Evolutionary conservation across 768 basidiomycete species (phyloP).

Genomic region (Xanthoconium purpureum): DNA sequence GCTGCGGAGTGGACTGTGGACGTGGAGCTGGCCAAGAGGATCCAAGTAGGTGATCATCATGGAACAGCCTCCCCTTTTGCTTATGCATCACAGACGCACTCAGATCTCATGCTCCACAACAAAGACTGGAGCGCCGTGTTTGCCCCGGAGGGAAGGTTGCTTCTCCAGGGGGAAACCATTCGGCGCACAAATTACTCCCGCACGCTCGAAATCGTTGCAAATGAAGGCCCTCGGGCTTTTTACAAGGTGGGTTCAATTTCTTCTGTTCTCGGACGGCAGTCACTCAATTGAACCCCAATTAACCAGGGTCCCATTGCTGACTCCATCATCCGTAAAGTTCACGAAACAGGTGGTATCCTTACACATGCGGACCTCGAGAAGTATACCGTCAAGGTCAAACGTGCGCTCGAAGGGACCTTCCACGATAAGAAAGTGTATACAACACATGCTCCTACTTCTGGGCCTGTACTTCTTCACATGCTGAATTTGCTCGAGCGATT

Average conservation of each 20-base stretch:
- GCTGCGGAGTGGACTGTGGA: conserved; percentile 81
- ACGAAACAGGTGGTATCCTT: conserved; percentile 74
- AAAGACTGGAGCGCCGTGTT: conserved; percentile 84
- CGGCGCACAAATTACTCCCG: conserved; percentile 69
- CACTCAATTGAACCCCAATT: conserved; percentile 13
- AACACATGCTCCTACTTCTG: conserved; percentile 79
- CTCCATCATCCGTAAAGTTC: conserved; percentile 68
- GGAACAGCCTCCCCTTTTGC: background rate
- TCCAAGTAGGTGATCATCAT: conserved; percentile 48
- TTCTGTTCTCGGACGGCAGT: conserved; percentile 5
- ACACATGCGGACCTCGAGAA: conserved; percentile 67
- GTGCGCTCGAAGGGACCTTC: conserved; percentile 77
- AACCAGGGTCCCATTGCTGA: conserved; percentile 77
- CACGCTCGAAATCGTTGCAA: conserved; percentile 72
- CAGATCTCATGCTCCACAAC: conserved; percentile 57
- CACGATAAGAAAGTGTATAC: conserved; percentile 79
- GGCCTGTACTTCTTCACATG: conserved; percentile 88
- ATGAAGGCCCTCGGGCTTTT: conserved; percentile 75
- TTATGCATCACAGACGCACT: conserved; percentile 36
- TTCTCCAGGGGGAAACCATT: conserved; percentile 74
- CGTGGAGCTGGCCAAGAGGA: conserved; percentile 67
- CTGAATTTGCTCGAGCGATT: conserved; percentile 88
- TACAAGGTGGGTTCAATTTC: conserved; percentile 51
- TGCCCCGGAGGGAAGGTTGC: conserved; percentile 67
- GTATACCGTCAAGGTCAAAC: conserved; percentile 67